Evolutionary conservation across 2,329 filamentous ascomycete genomes (phyloP).

Genomic region (Paecilomyces niveus): DNA sequence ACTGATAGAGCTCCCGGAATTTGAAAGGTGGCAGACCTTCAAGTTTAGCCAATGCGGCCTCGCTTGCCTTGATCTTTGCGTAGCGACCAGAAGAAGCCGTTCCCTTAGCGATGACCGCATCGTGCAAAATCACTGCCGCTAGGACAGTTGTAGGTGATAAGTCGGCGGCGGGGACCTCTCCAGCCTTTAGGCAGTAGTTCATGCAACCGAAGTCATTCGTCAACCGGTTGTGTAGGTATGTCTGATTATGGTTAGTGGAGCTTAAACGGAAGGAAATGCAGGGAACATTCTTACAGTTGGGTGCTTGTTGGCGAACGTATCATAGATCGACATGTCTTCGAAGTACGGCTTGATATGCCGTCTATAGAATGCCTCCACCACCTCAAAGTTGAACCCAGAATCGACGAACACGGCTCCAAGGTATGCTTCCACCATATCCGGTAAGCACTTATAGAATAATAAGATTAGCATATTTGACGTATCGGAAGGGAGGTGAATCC

Average conservation of each 20-base stretch:
- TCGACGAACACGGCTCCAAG: slow-evolving; percentile 90
- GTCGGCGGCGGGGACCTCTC: slow-evolving; percentile 39
- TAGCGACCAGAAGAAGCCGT: slow-evolving; percentile 60
- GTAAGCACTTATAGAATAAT: slow-evolving; percentile 52
- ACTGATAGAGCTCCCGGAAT: slow-evolving; percentile 56
- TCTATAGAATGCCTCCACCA: slow-evolving; percentile 73
- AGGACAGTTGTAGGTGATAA: slow-evolving; percentile 48
- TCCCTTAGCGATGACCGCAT: slow-evolving; percentile 56
- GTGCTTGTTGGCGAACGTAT: slow-evolving; percentile 78
- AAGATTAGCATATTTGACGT: slow-evolving; percentile 29
- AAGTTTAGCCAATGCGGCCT: slow-evolving; percentile 33
- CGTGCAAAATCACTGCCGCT: slow-evolving; percentile 71
- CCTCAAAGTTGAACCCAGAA: slow-evolving; percentile 65
- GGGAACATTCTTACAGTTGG: slow-evolving; percentile 50
- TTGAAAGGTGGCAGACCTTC: slow-evolving; percentile 47
- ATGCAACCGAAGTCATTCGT: slow-evolving; percentile 59
- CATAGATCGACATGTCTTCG: slow-evolving; percentile 77
- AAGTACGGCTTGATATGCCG: slow-evolving; percentile 70
- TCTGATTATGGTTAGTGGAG: slow-evolving; percentile 32
- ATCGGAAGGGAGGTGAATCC: not conserved
- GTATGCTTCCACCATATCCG: slow-evolving; percentile 84
- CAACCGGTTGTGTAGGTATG: slow-evolving; percentile 60
- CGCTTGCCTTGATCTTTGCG: slow-evolving; percentile 56
- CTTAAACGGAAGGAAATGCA: not conserved
- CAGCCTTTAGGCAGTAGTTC: slow-evolving; percentile 44